phyloP scores from a whole-genome alignment of 441 rosid species.

The Gossypium trilobum region DNA sequence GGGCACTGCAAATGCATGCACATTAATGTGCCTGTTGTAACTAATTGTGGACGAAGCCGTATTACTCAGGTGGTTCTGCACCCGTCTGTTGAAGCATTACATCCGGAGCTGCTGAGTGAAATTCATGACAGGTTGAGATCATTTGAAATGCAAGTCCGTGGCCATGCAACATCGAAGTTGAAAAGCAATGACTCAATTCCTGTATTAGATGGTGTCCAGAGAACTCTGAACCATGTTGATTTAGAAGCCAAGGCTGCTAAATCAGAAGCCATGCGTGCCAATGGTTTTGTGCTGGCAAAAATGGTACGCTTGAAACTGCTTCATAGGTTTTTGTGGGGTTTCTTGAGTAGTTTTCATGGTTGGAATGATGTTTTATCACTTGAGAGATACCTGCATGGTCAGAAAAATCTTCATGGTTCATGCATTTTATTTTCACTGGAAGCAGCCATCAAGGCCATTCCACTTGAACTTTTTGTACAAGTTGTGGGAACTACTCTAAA shows the following conservation, averaged over 20 bases:
- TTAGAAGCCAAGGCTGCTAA: slow-evolving; percentile 44
- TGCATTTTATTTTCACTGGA: slow-evolving; percentile 62
- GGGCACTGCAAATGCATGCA: slow-evolving; percentile 65
- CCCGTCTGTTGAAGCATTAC: slow-evolving; percentile 58
- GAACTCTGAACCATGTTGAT: slow-evolving; percentile 43
- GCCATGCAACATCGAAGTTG: slow-evolving; percentile 44
- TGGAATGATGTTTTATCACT: slow-evolving; percentile 44
- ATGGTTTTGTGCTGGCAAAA: slow-evolving; percentile 90
- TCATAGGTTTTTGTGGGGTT: slow-evolving; percentile 79
- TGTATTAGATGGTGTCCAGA: slow-evolving; percentile 57
- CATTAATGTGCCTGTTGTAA: slow-evolving; percentile 61
- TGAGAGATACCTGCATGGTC: slow-evolving; percentile 23
- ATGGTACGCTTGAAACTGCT: slow-evolving; percentile 86
- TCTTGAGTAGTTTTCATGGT: slow-evolving; percentile 42
- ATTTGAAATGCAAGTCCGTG: slow-evolving; percentile 69
- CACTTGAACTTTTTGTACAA: slow-evolving; percentile 78
- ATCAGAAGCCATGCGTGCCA: slow-evolving; percentile 77
- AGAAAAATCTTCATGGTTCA: slow-evolving; percentile 28
- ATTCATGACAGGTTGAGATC: slow-evolving; percentile 70
- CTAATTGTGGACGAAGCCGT: slow-evolving; percentile 71
- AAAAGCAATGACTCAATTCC: slow-evolving; percentile 55
- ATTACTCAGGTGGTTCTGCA: slow-evolving; percentile 60
- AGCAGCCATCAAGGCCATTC: slow-evolving; percentile 67
- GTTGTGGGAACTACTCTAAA: slow-evolving; percentile 67
- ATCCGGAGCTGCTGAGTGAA: slow-evolving; percentile 51